A percentile compares a stretch with the other conserved stretches of the same genome.
Evolutionary conservation across 768 basidiomycete genomes (phyloP).

Genomic region (Amanita rubescens): DNA sequence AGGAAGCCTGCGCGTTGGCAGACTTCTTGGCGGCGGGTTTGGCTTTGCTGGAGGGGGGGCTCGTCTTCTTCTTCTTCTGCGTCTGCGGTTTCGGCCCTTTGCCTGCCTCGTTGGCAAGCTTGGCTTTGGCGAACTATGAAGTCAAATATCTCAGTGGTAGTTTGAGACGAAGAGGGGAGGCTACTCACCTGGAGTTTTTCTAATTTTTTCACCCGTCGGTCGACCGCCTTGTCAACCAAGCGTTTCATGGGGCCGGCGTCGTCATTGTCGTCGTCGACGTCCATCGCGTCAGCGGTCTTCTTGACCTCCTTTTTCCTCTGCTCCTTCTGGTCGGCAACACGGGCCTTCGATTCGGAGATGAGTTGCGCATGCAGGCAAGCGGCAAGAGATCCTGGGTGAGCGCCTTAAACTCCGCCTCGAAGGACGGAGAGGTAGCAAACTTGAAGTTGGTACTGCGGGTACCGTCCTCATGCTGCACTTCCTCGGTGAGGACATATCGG

Average conservation of each 20-base stretch:
- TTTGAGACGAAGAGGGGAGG: neutral
- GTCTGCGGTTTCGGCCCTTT: neutral
- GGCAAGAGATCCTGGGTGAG: neutral
- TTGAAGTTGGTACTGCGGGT: neutral
- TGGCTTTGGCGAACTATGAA: neutral
- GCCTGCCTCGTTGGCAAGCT: too few species aligned
- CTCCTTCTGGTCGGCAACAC: neutral
- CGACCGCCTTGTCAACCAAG: neutral
- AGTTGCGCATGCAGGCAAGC: neutral
- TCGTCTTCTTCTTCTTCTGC: neutral
- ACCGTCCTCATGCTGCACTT: neutral
- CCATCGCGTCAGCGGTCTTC: neutral
- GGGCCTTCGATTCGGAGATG: neutral
- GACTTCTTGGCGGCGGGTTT: neutral
- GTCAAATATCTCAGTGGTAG: neutral
- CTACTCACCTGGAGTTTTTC: neutral
- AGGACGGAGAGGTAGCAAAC: neutral
- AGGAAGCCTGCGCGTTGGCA: too few species aligned
- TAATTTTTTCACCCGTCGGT: neutral
- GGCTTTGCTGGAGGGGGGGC: neutral
- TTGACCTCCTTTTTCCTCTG: neutral
- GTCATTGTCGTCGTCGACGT: neutral
- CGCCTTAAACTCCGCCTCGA: neutral
- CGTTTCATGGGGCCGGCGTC: too few species aligned
- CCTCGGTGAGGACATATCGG: neutral